Evolutionary conservation across 202 grass and related monocot genomes (phyloP), one percentile per base, ranked within the genome.

Genomic region (Carex sylvatica): DNA sequence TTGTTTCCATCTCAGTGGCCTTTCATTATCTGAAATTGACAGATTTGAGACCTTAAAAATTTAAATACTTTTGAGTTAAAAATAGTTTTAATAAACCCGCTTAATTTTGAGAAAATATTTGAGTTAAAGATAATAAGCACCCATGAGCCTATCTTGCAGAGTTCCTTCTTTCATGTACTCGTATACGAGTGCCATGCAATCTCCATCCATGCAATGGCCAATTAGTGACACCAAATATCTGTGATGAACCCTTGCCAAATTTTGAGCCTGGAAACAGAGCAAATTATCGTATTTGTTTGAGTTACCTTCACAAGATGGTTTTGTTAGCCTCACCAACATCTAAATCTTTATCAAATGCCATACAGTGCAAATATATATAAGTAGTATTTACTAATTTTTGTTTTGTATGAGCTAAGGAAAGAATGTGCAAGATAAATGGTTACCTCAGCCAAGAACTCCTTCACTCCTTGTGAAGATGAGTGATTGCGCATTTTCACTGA

Each of bases 141-240:
- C 85, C 77, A 9, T 71, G 23, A 90, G 82, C 75, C 85, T 79
- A 31, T 87, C 68, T 33, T 85, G 65, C 18, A 90, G 85, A 35
- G 52, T 90, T 53, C 85, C 88, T 80, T 87, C 74, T 23, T 69
- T 5, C 88, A 90, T 87, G 69, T 87, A 90, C 77, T 90, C 88
- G 51, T 86, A 90, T 6, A 90, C 66, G 44, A 90, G 88, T 4
- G 82, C 85, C 52, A 90, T 78, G 64, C 75, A 47, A 47, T 87
- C 47, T 13, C 28, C 67, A 61, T 90, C 85, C 18, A 69, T 85
- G 35, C 88, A 90, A 22, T 90, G 87, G 2, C 88, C 85, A 40
- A 87, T 18, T 40, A 90, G 28, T 7, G 82, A 78, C 6, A 87
- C 82, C 40, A 90, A 74, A 52, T 90, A 62, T 22, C 36, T 40